Percentiles rank a stretch among this genome's conserved stretches.
Evolutionary conservation across 2,329 filamentous ascomycete species (phyloP).

Genomic region (Epichloe sibirici): DNA sequence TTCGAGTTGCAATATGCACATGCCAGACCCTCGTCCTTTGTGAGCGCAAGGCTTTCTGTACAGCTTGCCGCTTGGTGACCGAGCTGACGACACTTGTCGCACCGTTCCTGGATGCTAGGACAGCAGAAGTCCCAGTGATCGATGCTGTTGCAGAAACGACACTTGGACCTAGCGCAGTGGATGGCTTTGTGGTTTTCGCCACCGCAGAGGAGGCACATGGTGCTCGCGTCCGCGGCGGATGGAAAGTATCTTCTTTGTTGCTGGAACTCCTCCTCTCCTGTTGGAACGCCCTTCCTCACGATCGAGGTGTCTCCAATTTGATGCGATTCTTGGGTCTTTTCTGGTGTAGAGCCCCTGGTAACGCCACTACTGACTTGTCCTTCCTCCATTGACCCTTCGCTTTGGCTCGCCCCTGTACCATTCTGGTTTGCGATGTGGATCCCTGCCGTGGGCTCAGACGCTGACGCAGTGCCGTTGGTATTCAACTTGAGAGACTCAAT

Average conservation of each 20-base stretch:
- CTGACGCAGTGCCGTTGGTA: not conserved
- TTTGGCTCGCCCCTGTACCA: not conserved
- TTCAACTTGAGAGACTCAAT: slow-evolving; percentile 10
- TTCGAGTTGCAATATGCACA: slow-evolving; percentile 48
- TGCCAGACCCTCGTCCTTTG: slow-evolving; percentile 39
- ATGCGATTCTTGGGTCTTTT: not conserved
- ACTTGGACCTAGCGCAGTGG: slow-evolving; percentile 33
- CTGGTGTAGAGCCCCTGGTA: not conserved
- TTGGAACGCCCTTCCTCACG: slow-evolving; percentile 14
- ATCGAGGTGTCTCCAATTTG: slow-evolving; percentile 5
- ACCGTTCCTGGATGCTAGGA: slow-evolving; percentile 34
- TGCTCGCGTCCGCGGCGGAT: slow-evolving; percentile 27
- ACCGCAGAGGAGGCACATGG: slow-evolving; percentile 41
- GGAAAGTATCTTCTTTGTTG: slow-evolving; percentile 40
- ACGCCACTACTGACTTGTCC: not conserved
- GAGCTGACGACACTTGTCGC: slow-evolving; percentile 47
- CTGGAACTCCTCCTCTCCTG: slow-evolving; percentile 21
- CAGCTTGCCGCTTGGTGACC: slow-evolving; percentile 45
- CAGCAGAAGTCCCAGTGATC: slow-evolving; percentile 40
- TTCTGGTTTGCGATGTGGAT: not conserved
- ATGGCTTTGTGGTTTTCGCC: slow-evolving; percentile 31
- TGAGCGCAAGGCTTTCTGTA: slow-evolving; percentile 39
- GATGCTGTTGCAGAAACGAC: slow-evolving; percentile 33
- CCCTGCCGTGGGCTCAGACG: not conserved
- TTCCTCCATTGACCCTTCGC: slow-evolving; percentile 1